Percentiles rank a stretch among this genome's conserved stretches.
Conservation (phyloP, 768 basidiomycete species). For the Leccinum aurantiacum region DNA sequence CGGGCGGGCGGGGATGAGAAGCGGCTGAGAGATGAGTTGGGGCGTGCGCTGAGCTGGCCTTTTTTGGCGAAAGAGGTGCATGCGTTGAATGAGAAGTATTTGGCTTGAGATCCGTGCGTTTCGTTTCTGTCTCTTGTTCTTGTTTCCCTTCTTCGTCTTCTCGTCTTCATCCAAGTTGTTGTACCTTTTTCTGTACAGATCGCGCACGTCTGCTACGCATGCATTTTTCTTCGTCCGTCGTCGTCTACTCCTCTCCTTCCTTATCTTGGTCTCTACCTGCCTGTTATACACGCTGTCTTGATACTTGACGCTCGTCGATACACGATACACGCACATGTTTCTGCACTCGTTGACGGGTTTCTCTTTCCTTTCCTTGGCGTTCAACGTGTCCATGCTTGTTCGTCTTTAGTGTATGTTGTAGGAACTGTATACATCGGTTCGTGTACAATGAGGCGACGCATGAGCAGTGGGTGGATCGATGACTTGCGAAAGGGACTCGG, state of each 20-base stretch:
- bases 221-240: background rate
- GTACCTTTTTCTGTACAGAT: background rate
- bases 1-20: constrained; percentile 54
- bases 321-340: background rate
- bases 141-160: background rate
- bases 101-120: constrained; percentile 35
- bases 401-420: background rate
- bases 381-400: background rate
- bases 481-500: too few relatives aligned
- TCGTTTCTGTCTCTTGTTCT: background rate
- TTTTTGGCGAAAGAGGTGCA: constrained; percentile 85
- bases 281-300: background rate
- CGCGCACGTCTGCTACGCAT: background rate
- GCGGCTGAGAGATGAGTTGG: constrained; percentile 56
- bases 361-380: background rate
- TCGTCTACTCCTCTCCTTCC: background rate
- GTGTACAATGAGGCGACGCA: background rate
- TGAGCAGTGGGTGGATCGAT: too few relatives aligned
- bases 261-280: background rate
- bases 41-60: constrained; percentile 77
- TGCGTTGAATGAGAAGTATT: constrained; percentile 82
- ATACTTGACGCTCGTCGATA: background rate
- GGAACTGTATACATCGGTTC: background rate
- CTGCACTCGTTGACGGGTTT: background rate
- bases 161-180: background rate